Conservation (phyloP, 2,329 filamentous ascomycete genomes). For the Pseudopyricularia cyperi region DNA sequence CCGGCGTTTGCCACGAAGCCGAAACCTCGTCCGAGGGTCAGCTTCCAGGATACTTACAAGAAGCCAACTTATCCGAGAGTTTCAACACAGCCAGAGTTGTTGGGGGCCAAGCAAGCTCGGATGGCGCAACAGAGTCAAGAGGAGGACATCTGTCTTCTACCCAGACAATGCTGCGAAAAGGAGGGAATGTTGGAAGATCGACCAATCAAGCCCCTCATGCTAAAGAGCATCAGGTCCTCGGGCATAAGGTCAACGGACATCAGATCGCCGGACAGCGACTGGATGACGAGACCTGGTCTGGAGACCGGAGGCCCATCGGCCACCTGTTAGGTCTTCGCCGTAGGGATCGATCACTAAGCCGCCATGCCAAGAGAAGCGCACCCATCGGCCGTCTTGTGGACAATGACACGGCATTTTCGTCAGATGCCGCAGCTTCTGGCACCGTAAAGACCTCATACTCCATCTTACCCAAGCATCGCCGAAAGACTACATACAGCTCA, state of each 20-base stretch:
- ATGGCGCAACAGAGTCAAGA: neutral
- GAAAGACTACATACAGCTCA: neutral
- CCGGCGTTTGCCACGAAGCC: neutral
- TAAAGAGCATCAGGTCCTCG: neutral
- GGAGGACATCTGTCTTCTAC: neutral
- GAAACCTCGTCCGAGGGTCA: neutral
- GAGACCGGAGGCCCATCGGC: neutral
- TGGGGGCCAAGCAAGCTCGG: neutral
- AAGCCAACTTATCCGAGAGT: neutral
- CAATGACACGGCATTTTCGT: conserved; percentile 1
- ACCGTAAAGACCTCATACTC: conserved; percentile 3
- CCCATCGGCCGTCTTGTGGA: conserved; percentile 1
- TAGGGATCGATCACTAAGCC: neutral
- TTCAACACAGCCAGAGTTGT: neutral
- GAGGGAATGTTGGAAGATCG: neutral
- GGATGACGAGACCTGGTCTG: neutral
- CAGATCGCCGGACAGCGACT: neutral
- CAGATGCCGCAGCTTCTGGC: neutral
- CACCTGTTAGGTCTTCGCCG: neutral
- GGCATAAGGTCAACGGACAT: neutral
- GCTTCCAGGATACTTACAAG: neutral
- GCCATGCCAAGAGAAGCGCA: neutral
- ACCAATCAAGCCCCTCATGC: neutral
- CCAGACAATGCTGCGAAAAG: neutral
- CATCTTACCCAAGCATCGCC: neutral